These are phyloP conservation scores for Aspergillus brasiliensis DNA, from an alignment of 2,329 filamentous ascomycete genomes.

Conservation along the genomic window DNA sequence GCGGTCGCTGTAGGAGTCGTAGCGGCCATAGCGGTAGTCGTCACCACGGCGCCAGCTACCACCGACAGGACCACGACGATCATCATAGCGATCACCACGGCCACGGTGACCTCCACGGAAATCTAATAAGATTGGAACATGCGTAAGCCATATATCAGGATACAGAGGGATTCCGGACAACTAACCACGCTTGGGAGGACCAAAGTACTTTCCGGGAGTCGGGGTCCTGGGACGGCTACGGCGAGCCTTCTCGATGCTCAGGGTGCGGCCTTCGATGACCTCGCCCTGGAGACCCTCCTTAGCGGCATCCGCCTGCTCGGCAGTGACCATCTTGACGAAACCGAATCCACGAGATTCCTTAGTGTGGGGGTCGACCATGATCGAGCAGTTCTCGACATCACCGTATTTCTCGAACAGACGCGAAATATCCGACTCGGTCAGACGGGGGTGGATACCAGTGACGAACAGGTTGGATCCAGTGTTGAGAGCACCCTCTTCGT, in stretches of 20 bases:
- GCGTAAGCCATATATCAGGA: not conserved
- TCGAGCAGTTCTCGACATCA: conserved; percentile 98
- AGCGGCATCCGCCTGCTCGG: conserved; percentile 92
- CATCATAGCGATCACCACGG: conserved; percentile 54
- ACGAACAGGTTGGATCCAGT: conserved; percentile 98
- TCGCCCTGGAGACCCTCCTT: conserved; percentile 96
- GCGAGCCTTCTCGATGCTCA: conserved; percentile 98
- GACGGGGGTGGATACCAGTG: conserved; percentile 92
- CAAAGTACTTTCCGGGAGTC: conserved; percentile 98
- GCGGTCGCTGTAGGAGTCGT: conserved; percentile 51
- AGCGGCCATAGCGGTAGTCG: conserved; percentile 46
- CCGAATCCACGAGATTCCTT: conserved; percentile 98
- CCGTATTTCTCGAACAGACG: conserved; percentile 98
- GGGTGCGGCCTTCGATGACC: conserved; percentile 87
- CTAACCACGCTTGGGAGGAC: conserved; percentile 94
- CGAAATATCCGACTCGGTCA: conserved; percentile 85
- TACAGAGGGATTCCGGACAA: conserved; percentile 18
- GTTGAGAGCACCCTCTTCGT: conserved; percentile 79
- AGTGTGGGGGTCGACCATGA: conserved; percentile 98
- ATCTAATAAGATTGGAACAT: conserved; percentile 22
- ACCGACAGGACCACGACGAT: conserved; percentile 55
- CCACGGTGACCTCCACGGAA: conserved; percentile 47
- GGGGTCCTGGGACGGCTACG: conserved; percentile 92
- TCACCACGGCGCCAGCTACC: conserved; percentile 52
- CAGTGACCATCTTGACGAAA: conserved; percentile 98